phyloP scores from a whole-genome alignment of 768 basidiomycete species.

The Lentinula detonsa region DNA sequence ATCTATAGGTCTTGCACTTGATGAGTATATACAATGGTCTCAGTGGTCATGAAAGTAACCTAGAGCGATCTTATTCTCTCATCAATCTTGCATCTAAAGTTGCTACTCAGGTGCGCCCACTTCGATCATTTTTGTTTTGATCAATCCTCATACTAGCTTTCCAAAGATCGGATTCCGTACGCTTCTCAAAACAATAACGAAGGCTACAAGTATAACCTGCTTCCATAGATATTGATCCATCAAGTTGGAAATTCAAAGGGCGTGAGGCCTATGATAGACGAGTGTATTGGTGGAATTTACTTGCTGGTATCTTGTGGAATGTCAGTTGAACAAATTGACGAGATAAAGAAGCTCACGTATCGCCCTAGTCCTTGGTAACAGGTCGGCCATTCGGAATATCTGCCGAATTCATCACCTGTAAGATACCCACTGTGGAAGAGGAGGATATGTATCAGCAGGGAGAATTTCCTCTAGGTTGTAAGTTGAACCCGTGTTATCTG shows the following conservation, averaged over 20 bases:
- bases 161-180: conserved; percentile 38
- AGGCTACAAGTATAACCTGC: neutral
- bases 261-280: conserved; percentile 49
- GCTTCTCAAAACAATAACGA: conserved; percentile 9
- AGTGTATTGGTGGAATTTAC: conserved; percentile 50
- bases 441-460: conserved; percentile 36
- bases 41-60: conserved; percentile 45
- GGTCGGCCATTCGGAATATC: conserved; percentile 43
- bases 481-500: conserved; percentile 11
- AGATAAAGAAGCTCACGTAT: neutral
- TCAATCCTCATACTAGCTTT: neutral
- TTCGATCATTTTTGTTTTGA: conserved; percentile 7
- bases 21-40: conserved; percentile 52
- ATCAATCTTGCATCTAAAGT: conserved; percentile 43
- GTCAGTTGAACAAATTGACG: conserved; percentile 19
- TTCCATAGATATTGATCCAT: conserved; percentile 41
- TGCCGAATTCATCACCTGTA: conserved; percentile 38
- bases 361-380: conserved; percentile 33
- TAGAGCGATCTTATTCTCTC: conserved; percentile 39
- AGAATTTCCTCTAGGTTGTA: conserved; percentile 40
- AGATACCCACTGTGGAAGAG: conserved; percentile 38
- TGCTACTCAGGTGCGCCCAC: conserved; percentile 35
- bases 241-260: conserved; percentile 42
- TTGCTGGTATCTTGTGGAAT: conserved; percentile 45
- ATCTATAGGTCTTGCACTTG: conserved; percentile 36